These are phyloP conservation scores for Digitaria exilis DNA, from an alignment of 202 grass and related monocot genomes.

Conservation along the genomic window DNA sequence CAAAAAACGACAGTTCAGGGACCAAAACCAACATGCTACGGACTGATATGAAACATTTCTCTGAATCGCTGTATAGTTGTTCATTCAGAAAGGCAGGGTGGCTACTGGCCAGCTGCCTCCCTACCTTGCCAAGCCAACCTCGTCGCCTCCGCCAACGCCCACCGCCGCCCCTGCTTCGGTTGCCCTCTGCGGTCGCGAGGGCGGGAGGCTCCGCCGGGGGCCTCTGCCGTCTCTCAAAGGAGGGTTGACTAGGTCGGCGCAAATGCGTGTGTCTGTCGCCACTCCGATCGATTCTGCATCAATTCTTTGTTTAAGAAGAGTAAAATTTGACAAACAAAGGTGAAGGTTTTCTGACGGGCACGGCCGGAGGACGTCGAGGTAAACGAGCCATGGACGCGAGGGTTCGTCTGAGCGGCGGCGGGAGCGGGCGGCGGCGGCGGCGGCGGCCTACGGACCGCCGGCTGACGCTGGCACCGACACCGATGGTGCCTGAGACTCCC, in stretches of 20 bases:
- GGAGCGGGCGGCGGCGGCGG: too few relatives aligned
- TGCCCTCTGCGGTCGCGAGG: constrained; percentile 16
- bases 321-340: not conserved
- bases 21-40: not conserved
- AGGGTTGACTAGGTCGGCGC: not conserved
- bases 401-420: too few relatives aligned
- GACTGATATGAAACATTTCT: not conserved
- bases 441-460: too few relatives aligned
- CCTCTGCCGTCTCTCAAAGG: constrained; percentile 26
- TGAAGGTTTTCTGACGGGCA: too few relatives aligned
- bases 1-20: not conserved
- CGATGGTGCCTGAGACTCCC: too few relatives aligned
- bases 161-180: not conserved
- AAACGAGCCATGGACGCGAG: too few relatives aligned
- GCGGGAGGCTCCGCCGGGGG: constrained; percentile 13
- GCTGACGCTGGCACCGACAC: too few relatives aligned
- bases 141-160: too few relatives aligned
- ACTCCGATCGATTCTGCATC: not conserved
- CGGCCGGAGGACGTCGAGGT: too few relatives aligned
- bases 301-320: not conserved
- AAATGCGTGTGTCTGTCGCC: not conserved
- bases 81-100: not conserved
- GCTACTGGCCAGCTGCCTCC: too few relatives aligned
- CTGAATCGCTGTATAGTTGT: not conserved
- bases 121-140: too few relatives aligned